Conservation (phyloP, 768 basidiomycete species). For the Lentinula aciculospora region DNA sequence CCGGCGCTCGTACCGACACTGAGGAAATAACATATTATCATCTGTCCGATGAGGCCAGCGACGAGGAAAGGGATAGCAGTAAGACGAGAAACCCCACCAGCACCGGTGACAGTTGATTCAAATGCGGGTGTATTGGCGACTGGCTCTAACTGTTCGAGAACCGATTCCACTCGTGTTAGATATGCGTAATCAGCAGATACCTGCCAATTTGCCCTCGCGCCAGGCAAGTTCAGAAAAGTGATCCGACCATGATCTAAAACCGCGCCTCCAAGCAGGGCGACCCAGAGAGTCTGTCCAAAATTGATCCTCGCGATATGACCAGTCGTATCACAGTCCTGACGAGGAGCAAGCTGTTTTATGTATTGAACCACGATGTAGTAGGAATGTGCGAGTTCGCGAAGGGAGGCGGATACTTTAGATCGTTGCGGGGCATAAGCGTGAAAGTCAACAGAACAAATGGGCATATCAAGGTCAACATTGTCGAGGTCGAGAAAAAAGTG, state of each 20-base stretch:
- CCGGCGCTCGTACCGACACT: conserved; percentile 20
- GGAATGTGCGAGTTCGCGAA: conserved; percentile 17
- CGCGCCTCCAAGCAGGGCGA: conserved; percentile 19
- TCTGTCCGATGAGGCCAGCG: conserved; percentile 18
- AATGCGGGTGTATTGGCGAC: conserved; percentile 14
- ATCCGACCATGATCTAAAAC: conserved; percentile 17
- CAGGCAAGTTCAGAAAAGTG: conserved; percentile 22
- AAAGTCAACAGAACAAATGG: conserved; percentile 21
- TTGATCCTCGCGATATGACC: conserved; percentile 11
- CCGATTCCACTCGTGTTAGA: conserved; percentile 13
- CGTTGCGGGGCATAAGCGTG: conserved; percentile 19
- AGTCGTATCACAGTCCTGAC: background rate
- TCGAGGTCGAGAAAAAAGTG: conserved; percentile 15
- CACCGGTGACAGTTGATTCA: conserved; percentile 11
- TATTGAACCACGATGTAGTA: conserved; percentile 19
- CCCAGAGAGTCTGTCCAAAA: conserved; percentile 21
- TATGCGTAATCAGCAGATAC: conserved; percentile 17
- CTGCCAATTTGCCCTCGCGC: conserved; percentile 13
- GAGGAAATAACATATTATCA: conserved; percentile 21
- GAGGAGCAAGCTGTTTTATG: conserved; percentile 12
- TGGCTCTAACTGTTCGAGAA: conserved; percentile 15
- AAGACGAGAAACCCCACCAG: conserved; percentile 15
- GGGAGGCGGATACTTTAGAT: conserved; percentile 18
- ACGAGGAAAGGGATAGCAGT: conserved; percentile 18
- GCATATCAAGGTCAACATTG: conserved; percentile 11